Evolutionary conservation across 129 eudicot species (phyloP).

Genomic region (Chrysanthemum lavandulifolium): DNA sequence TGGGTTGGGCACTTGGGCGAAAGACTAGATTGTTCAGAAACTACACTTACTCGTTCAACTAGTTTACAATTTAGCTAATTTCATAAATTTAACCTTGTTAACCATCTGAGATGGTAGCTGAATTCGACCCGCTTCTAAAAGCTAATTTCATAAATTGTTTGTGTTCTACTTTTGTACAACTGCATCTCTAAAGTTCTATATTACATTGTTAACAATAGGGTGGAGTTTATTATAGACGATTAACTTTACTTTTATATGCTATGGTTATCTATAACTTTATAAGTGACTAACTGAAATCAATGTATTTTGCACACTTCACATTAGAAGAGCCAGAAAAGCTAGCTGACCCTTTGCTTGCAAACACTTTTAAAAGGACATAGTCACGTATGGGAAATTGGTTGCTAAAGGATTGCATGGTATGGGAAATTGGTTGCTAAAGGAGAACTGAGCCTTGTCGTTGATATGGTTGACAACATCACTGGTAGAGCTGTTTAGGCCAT

Average conservation of each 20-base stretch:
- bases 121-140: too few species aligned
- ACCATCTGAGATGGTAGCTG: too few species aligned
- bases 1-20: too few species aligned
- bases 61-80: too few species aligned
- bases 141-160: background rate
- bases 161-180: background rate
- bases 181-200: background rate
- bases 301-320: slow-evolving; percentile 91
- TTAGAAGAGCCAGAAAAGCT: slow-evolving; percentile 94
- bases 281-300: slow-evolving; percentile 56
- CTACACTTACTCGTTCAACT: too few species aligned
- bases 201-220: background rate
- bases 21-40: too few species aligned
- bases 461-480: slow-evolving; percentile 85
- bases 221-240: too few species aligned
- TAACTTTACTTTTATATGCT: background rate
- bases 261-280: background rate
- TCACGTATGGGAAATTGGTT: slow-evolving; percentile 83
- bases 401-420: slow-evolving; percentile 94
- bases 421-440: slow-evolving; percentile 93
- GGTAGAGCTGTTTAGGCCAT: slow-evolving; percentile 46
- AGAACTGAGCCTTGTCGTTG: slow-evolving; percentile 51
- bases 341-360: slow-evolving; percentile 88
- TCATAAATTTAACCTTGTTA: too few species aligned
- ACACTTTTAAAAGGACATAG: slow-evolving; percentile 86